Conservation (phyloP, 1,139 yeast genomes). For the Debaryomyces subglobosus region DNA sequence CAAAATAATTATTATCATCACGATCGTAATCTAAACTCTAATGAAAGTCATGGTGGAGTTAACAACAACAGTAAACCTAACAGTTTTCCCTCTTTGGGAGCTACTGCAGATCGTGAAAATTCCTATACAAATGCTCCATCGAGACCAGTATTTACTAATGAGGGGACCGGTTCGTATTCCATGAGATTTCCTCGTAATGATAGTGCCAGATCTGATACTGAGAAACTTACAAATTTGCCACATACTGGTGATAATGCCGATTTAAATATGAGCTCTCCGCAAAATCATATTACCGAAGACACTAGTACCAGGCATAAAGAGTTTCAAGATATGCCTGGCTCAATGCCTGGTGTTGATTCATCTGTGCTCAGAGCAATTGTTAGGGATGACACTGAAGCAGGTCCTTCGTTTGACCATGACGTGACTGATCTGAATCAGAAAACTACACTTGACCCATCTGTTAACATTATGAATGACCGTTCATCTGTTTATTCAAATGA, state of each 20-base stretch:
- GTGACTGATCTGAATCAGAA: background rate
- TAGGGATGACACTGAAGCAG: background rate
- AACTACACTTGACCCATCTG: conserved; percentile 4
- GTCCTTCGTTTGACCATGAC: background rate
- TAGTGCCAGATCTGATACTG: background rate
- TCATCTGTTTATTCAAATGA: conserved; percentile 3
- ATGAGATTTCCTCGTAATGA: background rate
- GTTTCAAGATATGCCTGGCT: background rate
- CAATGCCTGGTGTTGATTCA: conserved; percentile 3
- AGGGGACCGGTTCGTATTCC: background rate
- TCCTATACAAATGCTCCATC: background rate
- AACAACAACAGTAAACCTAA: background rate
- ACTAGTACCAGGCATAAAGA: background rate
- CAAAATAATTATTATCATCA: background rate
- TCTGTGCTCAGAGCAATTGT: background rate
- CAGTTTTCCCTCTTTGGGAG: background rate
- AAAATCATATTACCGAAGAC: background rate
- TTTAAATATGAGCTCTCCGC: background rate
- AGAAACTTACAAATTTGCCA: background rate
- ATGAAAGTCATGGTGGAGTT: background rate
- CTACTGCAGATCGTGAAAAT: background rate
- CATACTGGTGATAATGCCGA: too few species aligned
- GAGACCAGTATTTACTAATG: background rate
- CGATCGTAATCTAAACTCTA: background rate
- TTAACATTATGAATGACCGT: conserved; percentile 4